Base-by-base conservation (phyloP, 148 eudicot genomes). In the Persicaria maculosa region DNA sequence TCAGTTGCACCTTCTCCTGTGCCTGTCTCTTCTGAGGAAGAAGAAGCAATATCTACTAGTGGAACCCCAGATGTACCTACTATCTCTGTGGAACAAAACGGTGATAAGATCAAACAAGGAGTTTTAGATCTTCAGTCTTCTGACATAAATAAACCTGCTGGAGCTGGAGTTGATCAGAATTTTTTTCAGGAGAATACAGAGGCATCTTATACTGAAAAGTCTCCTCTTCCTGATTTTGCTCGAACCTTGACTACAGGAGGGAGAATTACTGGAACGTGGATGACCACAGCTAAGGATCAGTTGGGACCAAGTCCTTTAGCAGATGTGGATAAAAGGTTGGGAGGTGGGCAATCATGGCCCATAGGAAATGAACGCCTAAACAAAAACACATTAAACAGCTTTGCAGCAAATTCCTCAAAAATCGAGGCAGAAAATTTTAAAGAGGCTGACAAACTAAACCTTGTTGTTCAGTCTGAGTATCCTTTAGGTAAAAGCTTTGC, bases 1-100 rank as follows among this genome's bases (percentile, higher is more conserved):
- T 74, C 85, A 59, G 72, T 44, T 74, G 77, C 78, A 74, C 71
- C 77, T 77, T 79, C 75, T 73, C 70, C 36, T 58, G 74, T 68
- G 25, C 78, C 80, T 55, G 62, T 78, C 20, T 73, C 52, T 57
- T 79, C 81, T 72, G 82, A 83, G 50, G 87, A 82, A 76, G 92
- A 83, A 78, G 83, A 84, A 65, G 82, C 71, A 58, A 65, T 74
- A 71, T 52, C 88, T 74, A 47, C 45, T 19, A 62, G 78, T 69
- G 71, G 58, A 19, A n/a, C 71, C 57, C 79, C 81, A 25, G 77
- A 78, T 50, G 15, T 46, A 64, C 72, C 86, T 36, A 71, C 54
- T 50, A 55, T 47, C 72, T 76, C 76, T 79, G 77, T 70, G 17
- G 76, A 14, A 70, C 70, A 67, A 65, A 73, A 75, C 45, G 81